Evolutionary conservation across 2,329 filamentous ascomycete genomes (phyloP), one percentile per base, ranked within the genome.

Genomic region (Colletotrichum euphorbiae): DNA sequence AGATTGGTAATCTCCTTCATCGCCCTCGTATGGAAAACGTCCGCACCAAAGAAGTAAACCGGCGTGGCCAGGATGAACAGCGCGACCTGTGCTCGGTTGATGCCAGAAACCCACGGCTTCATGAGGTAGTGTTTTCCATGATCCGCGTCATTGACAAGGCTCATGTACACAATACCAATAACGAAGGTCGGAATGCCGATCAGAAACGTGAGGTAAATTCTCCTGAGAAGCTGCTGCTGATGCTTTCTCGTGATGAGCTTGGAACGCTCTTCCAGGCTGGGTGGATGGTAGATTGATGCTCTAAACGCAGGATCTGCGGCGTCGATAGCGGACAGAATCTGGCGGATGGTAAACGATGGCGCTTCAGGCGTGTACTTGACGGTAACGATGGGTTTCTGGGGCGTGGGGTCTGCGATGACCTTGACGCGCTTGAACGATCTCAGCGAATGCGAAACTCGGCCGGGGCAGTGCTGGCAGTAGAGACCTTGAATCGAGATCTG

Each of bases 141-240:
- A 72, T 94, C 86, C 2, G 83, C 78, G 3, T 83, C 77, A 0
- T 90, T 82, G 0, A 97, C 85, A 1, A 98, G 84, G 69, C 87
- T 93, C 94, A 97, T 98, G 80, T 93, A 97, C 1, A 97, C 89
- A 60, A 98, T 93, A 3, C 95, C 94, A 43, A 98, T 89, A 57
- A 97, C 77, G 73, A 98, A 94, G 0, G 93, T 93, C 2, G 95
- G 94, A 50, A 98, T 90, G 19, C 91, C 90, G 6, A 91, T 81
- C 28, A 90, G 73, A 31, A 91, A 78, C 1, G 93, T 91, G 62
- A 97, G 83, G 1, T 91, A 75, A 15, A 93, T 85, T n/a, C 94
- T 90, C 67, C 87, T 82, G 0, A 94, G 78, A 13, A 97, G 86
- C 36, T 90, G 85, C 24, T 82, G 85, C 73, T 91, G 88, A 73